Base-by-base conservation (phyloP, 768 basidiomycete genomes). In the Leccinellum albellum region DNA sequence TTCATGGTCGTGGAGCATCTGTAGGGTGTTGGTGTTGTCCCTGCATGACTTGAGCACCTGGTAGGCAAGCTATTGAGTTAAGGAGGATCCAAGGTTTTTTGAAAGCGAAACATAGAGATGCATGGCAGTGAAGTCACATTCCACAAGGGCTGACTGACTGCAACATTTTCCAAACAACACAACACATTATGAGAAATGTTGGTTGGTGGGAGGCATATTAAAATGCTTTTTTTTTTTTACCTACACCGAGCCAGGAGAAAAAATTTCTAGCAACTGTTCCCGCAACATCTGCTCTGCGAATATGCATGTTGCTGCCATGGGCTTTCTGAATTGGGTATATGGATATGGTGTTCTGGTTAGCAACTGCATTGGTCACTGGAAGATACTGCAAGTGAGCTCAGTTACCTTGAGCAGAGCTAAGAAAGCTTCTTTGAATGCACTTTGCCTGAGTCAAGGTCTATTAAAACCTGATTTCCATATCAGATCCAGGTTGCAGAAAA, bases 401-500 rank as follows among this genome's bases (percentile, higher is more conserved):
- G n/a, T 23, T 54, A 79, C 85, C 77, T 81, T 82, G 68, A 78
- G 83, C 47, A 86, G 86, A 7, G 86, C 84, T 65, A 93, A 89
- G 58, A 96, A 88, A 15, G 90, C 87, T 60, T 82, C 79, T 65
- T 85, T 85, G 74, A 98, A 94, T 1, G 87, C 93, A 17, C 97
- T 97, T 74, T 96, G 94, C 1, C 96, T 97, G 29, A 94, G 77
- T 50, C 97, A 77, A 7, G 91, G 83, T 33, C 81, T 76, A 17
- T 79, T 75, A 70, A 92, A 98, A 61, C 91, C 89, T 20, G 88
- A 88, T 57, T 82, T 82, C 95, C 94, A 97, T 51, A 94, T 68
- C 7, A 98, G 71, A 74, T 97, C 95, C 14, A 94, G 91, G 69
- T 97, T 97, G 67, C 91, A 94, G 67, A 96, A 92, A 31, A 93